Conservation (phyloP, 1,139 yeast genomes). For the Pichia sp. region DNA sequence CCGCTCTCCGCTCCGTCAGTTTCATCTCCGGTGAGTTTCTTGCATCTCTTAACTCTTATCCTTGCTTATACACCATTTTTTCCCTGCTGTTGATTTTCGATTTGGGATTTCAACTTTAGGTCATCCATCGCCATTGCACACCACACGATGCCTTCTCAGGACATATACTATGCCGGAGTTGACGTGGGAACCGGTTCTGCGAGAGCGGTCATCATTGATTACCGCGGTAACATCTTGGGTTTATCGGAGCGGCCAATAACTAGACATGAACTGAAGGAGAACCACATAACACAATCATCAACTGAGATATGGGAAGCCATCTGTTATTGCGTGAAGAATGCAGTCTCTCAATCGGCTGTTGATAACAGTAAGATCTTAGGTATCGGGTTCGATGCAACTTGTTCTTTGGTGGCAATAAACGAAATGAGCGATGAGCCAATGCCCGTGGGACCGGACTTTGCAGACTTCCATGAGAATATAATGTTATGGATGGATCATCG, state of each 20-base stretch:
- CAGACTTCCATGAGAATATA: conserved; percentile 66
- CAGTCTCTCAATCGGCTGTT: conserved; percentile 67
- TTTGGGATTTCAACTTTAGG: no score
- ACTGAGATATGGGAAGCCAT: conserved; percentile 92
- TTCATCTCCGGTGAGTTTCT: no score
- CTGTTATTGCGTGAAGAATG: conserved; percentile 71
- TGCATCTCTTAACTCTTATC: no score
- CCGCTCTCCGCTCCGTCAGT: no score
- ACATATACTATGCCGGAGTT: conserved; percentile 74
- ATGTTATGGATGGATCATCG: conserved; percentile 98
- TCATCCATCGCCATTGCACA: no score
- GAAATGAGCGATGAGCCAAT: conserved; percentile 63
- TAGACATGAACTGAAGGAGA: conserved; percentile 66
- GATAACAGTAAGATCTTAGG: conserved; percentile 66
- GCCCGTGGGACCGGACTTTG: conserved; percentile 89
- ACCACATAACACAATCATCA: conserved; percentile 74
- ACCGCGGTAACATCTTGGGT: conserved; percentile 74
- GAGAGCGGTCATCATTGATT: conserved; percentile 85
- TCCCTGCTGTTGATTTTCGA: no score
- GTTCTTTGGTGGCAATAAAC: conserved; percentile 79
- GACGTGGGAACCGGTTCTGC: conserved; percentile 99
- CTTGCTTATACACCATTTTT: no score
- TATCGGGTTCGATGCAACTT: conserved; percentile 95
- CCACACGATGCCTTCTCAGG: no score
- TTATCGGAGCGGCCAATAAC: conserved; percentile 73